Conservation (phyloP, 129 eudicot genomes). For the Saposhnikovia divaricata region DNA sequence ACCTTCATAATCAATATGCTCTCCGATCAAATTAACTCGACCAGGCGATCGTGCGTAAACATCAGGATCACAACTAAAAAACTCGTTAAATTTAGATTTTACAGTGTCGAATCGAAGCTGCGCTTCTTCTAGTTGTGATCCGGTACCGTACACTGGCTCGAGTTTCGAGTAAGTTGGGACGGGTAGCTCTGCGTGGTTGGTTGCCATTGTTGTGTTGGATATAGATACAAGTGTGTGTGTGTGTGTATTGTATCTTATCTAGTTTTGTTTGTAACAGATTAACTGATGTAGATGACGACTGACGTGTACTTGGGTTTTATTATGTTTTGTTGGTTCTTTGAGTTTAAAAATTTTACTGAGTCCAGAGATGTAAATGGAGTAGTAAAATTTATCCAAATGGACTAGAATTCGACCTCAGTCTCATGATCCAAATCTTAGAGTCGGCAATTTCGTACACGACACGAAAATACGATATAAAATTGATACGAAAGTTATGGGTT, state of each 20-base stretch:
- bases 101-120: constrained; percentile 51
- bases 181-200: constrained; percentile 62
- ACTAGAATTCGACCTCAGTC: too few species aligned
- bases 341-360: too few species aligned
- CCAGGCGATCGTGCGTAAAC: constrained; percentile 93
- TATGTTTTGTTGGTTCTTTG: too few species aligned
- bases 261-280: not conserved
- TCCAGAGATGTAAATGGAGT: too few species aligned
- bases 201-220: constrained; percentile 34
- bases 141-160: constrained; percentile 67
- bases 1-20: constrained; percentile 97
- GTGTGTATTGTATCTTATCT: not conserved
- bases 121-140: constrained; percentile 88
- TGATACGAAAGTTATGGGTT: too few species aligned
- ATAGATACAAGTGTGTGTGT: not conserved
- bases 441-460: too few species aligned
- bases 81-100: constrained; percentile 47
- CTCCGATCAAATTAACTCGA: constrained; percentile 97
- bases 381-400: too few species aligned
- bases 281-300: not conserved
- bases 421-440: too few species aligned
- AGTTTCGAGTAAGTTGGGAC: constrained; percentile 61
- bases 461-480: too few species aligned
- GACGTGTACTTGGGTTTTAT: not conserved
- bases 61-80: constrained; percentile 54